A percentile compares a stretch with the other conserved stretches of the same genome.
phyloP scores from a whole-genome alignment of 2,329 filamentous ascomycete species.

The Ophiostoma populinum region DNA sequence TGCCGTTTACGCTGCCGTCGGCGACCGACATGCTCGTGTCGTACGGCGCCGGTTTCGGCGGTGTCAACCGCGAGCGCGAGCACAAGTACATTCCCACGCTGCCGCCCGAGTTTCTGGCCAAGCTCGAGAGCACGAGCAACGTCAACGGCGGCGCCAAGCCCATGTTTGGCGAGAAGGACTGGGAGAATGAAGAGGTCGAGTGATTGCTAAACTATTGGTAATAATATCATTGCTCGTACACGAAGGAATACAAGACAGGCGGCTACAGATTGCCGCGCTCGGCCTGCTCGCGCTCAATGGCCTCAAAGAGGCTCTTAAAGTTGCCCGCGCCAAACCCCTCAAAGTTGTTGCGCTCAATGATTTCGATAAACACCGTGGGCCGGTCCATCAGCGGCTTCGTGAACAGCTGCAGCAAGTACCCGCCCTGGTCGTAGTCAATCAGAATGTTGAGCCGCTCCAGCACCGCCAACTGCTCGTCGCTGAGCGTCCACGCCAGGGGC shows the following conservation, averaged over 20 bases:
- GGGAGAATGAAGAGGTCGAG: conserved; percentile 47
- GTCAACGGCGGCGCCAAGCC: conserved; percentile 27
- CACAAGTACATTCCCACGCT: conserved; percentile 93
- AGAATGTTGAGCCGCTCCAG: conserved; percentile 68
- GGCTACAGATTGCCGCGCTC: conserved; percentile 59
- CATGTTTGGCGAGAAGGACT: conserved; percentile 46
- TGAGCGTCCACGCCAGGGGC: conserved; percentile 35
- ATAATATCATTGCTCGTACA: no score
- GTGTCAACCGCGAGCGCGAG: conserved; percentile 77
- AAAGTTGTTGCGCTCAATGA: conserved; percentile 84
- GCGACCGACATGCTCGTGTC: conserved; percentile 95
- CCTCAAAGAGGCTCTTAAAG: conserved; percentile 89
- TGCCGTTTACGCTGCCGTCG: conserved; percentile 88
- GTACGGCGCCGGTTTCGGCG: conserved; percentile 88
- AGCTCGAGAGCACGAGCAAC: conserved; percentile 47
- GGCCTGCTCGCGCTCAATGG: conserved; percentile 85
- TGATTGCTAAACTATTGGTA: background rate
- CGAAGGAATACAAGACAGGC: background rate
- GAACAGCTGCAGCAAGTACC: conserved; percentile 64
- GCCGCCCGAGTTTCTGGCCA: conserved; percentile 80
- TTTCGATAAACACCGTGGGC: conserved; percentile 90
- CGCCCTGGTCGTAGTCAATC: conserved; percentile 87
- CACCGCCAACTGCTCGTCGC: conserved; percentile 57
- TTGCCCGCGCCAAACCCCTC: conserved; percentile 88
- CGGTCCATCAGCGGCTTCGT: conserved; percentile 85